Evolutionary conservation across 805 yeast genomes (phyloP).

Genomic region (Myxozyma vanderwaltii): DNA sequence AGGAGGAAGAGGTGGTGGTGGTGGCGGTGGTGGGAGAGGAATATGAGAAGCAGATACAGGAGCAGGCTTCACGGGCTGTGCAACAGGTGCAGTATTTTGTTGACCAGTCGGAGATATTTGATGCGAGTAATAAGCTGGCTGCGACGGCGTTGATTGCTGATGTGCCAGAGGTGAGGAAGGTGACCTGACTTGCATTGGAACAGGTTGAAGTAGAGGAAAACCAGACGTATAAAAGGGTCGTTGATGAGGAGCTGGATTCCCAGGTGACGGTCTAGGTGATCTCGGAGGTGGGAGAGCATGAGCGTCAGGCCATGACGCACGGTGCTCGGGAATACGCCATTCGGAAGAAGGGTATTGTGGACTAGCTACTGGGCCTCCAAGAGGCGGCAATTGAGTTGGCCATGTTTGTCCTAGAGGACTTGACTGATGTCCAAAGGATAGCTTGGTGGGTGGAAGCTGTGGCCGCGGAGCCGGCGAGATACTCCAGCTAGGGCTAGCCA

Average conservation of each 20-base stretch:
- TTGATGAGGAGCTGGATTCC: background rate
- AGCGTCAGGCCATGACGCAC: background rate
- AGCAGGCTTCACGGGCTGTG: too few species aligned
- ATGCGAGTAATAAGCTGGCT: background rate
- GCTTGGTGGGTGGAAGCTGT: constrained; percentile 1
- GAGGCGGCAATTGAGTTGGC: constrained; percentile 10
- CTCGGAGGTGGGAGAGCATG: background rate
- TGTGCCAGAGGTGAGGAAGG: background rate
- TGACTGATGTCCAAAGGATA: constrained; percentile 1
- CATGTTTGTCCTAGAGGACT: background rate
- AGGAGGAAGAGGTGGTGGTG: background rate
- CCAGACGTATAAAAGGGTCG: background rate
- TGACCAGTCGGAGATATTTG: too few species aligned
- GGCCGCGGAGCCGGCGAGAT: constrained; percentile 4
- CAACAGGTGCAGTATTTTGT: too few species aligned
- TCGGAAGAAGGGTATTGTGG: background rate
- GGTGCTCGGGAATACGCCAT: background rate
- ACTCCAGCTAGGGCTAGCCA: background rate
- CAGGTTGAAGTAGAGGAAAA: background rate
- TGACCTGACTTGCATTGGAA: background rate
- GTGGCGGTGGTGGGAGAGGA: background rate
- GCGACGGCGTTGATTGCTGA: background rate
- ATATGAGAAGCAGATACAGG: background rate
- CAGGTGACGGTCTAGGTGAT: background rate
- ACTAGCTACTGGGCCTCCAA: background rate